Conservation (phyloP, 352 stramenopile genomes). For the Peronospora belbahrii region DNA sequence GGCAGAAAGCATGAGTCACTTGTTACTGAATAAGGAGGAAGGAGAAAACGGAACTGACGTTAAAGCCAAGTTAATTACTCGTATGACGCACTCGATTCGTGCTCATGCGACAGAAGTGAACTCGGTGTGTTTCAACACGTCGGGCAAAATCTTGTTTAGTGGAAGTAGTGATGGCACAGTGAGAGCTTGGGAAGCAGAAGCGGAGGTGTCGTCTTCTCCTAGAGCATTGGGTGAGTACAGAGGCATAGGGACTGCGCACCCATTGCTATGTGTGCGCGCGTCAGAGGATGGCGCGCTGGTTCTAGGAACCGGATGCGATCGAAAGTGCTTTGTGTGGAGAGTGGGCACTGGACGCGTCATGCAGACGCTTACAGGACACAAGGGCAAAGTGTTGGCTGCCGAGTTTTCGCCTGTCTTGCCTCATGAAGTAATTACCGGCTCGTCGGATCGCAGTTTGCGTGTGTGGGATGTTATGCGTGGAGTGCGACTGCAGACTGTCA, state of each 20-base stretch:
- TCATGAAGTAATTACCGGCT: slow-evolving; percentile 70
- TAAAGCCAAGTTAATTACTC: slow-evolving; percentile 27
- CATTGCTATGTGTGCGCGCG: slow-evolving; percentile 69
- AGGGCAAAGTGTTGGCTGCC: slow-evolving; percentile 73
- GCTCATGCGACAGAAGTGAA: slow-evolving; percentile 81
- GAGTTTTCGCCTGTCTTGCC: slow-evolving; percentile 57
- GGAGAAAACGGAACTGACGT: slow-evolving; percentile 4
- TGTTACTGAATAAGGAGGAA: slow-evolving; percentile 26
- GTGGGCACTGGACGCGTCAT: slow-evolving; percentile 72
- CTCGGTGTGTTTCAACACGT: slow-evolving; percentile 78
- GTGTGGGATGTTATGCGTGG: slow-evolving; percentile 69
- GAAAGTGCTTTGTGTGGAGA: slow-evolving; percentile 82
- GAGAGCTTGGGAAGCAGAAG: slow-evolving; percentile 60
- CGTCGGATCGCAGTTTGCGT: slow-evolving; percentile 62
- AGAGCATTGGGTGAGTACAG: slow-evolving; percentile 63
- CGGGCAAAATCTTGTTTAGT: slow-evolving; percentile 74
- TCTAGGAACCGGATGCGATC: slow-evolving; percentile 71
- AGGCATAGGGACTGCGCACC: slow-evolving; percentile 69
- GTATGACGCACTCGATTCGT: slow-evolving; percentile 49
- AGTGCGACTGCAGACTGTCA: slow-evolving; percentile 61
- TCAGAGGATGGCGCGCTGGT: slow-evolving; percentile 73
- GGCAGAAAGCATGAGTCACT: slow-evolving; percentile 38
- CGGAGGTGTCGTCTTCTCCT: slow-evolving; percentile 16
- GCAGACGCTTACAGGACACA: slow-evolving; percentile 79
- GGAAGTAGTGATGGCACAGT: slow-evolving; percentile 79